Evolutionary conservation across 768 basidiomycete species (phyloP).

Genomic region (Collybiopsis confluens): DNA sequence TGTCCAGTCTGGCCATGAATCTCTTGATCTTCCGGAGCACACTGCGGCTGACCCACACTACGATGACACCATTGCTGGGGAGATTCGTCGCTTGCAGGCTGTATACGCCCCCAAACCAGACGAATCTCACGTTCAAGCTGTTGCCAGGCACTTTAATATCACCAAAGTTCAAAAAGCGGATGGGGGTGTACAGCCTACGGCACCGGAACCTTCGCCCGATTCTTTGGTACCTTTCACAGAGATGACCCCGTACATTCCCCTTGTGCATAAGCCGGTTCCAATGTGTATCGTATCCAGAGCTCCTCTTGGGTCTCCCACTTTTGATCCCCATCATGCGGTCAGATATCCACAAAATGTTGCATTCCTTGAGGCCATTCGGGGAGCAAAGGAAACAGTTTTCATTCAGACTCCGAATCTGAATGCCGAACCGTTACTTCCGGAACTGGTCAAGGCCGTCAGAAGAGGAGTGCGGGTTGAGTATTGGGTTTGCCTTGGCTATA

Average conservation of each 20-base stretch:
- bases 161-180: constrained; percentile 30
- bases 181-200: constrained; percentile 25
- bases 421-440: constrained; percentile 56
- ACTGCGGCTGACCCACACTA: constrained; percentile 17
- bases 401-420: constrained; percentile 75
- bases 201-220: constrained; percentile 18
- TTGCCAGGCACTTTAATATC: constrained; percentile 34
- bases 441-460: constrained; percentile 54
- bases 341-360: constrained; percentile 61
- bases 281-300: constrained; percentile 25
- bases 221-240: constrained; percentile 29
- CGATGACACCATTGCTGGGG: constrained; percentile 19
- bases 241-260: constrained; percentile 59
- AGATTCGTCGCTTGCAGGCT: constrained; percentile 18
- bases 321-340: background rate
- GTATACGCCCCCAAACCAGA: constrained; percentile 15
- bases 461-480: constrained; percentile 57
- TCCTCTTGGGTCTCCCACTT: background rate
- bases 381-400: constrained; percentile 60
- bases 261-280: constrained; percentile 56
- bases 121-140: constrained; percentile 22
- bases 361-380: constrained; percentile 61
- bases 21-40: constrained; percentile 14
- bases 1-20: background rate
- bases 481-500: constrained; percentile 55